Evolutionary conservation across 2,329 filamentous ascomycete species (phyloP).

Genomic region (Pestalotiopsis fici): DNA sequence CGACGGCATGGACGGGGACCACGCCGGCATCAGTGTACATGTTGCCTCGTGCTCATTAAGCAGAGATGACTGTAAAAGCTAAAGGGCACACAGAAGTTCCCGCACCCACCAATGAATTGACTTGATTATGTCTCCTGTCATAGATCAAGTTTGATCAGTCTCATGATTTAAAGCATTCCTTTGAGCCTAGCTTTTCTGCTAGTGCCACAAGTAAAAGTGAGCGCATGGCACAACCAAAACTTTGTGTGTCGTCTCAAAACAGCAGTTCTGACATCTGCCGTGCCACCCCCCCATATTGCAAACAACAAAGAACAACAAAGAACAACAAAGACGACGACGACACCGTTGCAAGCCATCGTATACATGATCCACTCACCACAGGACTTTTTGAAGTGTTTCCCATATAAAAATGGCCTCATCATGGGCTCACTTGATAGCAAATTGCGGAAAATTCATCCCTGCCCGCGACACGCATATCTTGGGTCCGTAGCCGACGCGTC

Average conservation of each 20-base stretch:
- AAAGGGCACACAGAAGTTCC: neutral
- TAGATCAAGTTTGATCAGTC: no score
- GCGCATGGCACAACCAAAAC: neutral
- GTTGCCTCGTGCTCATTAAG: neutral
- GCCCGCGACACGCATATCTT: neutral
- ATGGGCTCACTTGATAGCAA: neutral
- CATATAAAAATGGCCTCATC: neutral
- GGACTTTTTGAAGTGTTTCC: neutral
- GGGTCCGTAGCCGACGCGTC: neutral
- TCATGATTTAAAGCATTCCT: neutral
- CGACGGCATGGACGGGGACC: neutral
- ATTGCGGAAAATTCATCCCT: neutral
- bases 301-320: neutral
- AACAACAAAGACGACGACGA: no score
- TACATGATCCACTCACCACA: no score
- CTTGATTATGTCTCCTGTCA: neutral
- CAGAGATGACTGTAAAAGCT: neutral
- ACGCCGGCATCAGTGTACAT: neutral
- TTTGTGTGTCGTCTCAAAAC: neutral
- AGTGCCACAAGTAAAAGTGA: neutral
- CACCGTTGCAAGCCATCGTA: no score
- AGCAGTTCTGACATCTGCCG: neutral
- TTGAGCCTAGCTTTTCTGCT: neutral
- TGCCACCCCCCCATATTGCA: neutral
- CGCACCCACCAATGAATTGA: neutral